Conservation (phyloP, 176 grass and related monocot species). For the Oryza australiensis region DNA sequence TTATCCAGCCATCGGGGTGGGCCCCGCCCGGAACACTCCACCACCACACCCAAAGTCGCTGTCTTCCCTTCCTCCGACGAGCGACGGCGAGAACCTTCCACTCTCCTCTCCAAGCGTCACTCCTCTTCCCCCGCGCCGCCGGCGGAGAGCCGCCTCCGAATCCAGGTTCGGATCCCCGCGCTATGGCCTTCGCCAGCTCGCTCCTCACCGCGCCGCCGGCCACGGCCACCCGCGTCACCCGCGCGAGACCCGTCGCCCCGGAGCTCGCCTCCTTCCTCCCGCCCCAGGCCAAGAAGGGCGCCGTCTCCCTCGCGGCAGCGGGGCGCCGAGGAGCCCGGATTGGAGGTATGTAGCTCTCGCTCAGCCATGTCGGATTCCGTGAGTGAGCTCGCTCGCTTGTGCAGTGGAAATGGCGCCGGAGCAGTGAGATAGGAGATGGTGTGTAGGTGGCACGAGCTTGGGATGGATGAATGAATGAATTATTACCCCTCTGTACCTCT, state of each 20-base stretch:
- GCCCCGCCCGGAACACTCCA: background rate
- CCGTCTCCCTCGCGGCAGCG: conserved; percentile 17
- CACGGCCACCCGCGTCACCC: conserved; percentile 30
- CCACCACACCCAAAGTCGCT: conserved; percentile 25
- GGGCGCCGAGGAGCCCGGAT: conserved; percentile 18
- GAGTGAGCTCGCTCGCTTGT: background rate
- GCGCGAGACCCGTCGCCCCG: conserved; percentile 22
- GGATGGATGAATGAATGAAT: background rate
- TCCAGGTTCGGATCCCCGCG: background rate
- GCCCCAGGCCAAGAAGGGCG: conserved; percentile 24
- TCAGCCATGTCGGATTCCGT: background rate
- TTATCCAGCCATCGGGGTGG: conserved; percentile 42
- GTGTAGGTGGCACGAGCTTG: background rate
- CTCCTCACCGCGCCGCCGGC: conserved; percentile 20
- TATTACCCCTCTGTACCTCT: background rate
- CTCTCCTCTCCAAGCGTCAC: conserved; percentile 12
- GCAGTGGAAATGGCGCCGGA: background rate
- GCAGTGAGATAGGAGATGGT: background rate
- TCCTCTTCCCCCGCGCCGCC: background rate
- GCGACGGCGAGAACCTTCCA: background rate
- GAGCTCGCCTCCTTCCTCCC: conserved; percentile 31
- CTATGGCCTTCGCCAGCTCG: conserved; percentile 47
- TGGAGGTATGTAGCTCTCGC: conserved; percentile 35
- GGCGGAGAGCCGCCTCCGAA: background rate
- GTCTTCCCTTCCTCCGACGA: background rate